These are phyloP conservation scores for Haemoproteus tartakovskyi DNA, from an alignment of 169 alveolate species.

Conservation along the genomic window DNA sequence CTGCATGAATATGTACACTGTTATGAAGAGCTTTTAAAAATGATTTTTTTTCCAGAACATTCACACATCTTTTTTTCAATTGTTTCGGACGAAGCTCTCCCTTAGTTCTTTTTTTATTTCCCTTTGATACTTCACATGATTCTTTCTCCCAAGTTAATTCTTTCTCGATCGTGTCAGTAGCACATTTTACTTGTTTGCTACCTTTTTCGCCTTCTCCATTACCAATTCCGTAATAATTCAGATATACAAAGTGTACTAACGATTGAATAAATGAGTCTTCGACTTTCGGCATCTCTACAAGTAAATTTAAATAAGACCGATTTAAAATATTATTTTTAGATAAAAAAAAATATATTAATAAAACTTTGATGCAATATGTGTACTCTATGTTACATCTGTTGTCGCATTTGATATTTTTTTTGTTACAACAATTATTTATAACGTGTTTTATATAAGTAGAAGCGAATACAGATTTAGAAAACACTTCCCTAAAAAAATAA, in stretches of 20 bases:
- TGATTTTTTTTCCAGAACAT: too few relatives aligned
- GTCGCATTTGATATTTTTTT: not conserved
- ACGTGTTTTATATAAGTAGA: constrained; percentile 12
- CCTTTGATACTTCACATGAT: not conserved
- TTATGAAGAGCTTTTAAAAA: too few relatives aligned
- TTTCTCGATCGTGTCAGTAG: not conserved
- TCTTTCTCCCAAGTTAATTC: not conserved
- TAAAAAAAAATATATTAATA: constrained; percentile 27
- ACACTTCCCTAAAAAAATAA: constrained; percentile 29
- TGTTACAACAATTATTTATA: constrained; percentile 3
- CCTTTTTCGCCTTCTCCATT: not conserved
- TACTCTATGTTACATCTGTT: not conserved
- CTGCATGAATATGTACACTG: too few relatives aligned
- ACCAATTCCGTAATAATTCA: constrained; percentile 21
- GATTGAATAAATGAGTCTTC: constrained; percentile 17
- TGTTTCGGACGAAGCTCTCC: too few relatives aligned
- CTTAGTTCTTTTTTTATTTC: too few relatives aligned
- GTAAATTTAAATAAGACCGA: constrained; percentile 9
- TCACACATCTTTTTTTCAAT: too few relatives aligned
- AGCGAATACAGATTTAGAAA: constrained; percentile 2
- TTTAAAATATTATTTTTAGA: constrained; percentile 11
- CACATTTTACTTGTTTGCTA: not conserved
- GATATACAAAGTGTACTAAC: constrained; percentile 21
- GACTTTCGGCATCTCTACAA: constrained; percentile 6
- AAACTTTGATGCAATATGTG: constrained; percentile 1